Percentiles rank a stretch among this genome's conserved stretches.
Evolutionary conservation across 768 basidiomycete species (phyloP).

Genomic region (Sutorius australiensis): DNA sequence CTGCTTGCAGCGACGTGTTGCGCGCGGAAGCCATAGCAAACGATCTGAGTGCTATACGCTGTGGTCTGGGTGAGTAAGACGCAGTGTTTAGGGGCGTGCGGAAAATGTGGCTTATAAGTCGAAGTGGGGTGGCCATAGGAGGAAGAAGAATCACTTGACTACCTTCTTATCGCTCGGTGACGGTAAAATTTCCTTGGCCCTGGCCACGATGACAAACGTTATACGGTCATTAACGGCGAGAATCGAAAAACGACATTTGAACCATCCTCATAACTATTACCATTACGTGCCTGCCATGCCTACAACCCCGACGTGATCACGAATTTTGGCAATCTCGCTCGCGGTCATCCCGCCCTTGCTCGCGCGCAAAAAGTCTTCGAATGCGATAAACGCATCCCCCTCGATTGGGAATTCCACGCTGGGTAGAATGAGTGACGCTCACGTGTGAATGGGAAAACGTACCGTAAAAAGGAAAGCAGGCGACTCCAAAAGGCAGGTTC

Average conservation of each 20-base stretch:
- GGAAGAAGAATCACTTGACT: slow-evolving; percentile 9
- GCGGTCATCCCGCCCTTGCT: slow-evolving; percentile 79
- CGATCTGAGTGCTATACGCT: background rate
- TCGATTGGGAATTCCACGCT: slow-evolving; percentile 63
- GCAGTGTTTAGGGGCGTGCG: slow-evolving; percentile 5
- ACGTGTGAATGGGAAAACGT: background rate
- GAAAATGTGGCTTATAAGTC: slow-evolving; percentile 7
- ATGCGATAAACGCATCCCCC: slow-evolving; percentile 65
- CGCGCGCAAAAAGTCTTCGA: slow-evolving; percentile 83
- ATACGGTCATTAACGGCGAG: slow-evolving; percentile 7
- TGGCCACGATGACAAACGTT: slow-evolving; percentile 11
- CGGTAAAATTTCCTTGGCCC: slow-evolving; percentile 3
- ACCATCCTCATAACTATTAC: slow-evolving; percentile 2
- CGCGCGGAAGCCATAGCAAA: slow-evolving; percentile 28
- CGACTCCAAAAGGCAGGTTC: slow-evolving; percentile 78
- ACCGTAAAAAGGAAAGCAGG: slow-evolving; percentile 63
- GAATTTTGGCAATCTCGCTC: slow-evolving; percentile 86
- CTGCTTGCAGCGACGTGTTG: slow-evolving; percentile 39
- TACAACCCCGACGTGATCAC: slow-evolving; percentile 80
- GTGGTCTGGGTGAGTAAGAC: background rate
- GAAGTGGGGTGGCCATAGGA: slow-evolving; percentile 12
- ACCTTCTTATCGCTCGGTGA: background rate
- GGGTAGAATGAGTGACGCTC: background rate
- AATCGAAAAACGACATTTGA: background rate
- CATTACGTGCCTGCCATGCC: slow-evolving; percentile 83